Base-by-base conservation (phyloP, 495 filamentous ascomycete species). In the Cenococcum geophilum region DNA sequence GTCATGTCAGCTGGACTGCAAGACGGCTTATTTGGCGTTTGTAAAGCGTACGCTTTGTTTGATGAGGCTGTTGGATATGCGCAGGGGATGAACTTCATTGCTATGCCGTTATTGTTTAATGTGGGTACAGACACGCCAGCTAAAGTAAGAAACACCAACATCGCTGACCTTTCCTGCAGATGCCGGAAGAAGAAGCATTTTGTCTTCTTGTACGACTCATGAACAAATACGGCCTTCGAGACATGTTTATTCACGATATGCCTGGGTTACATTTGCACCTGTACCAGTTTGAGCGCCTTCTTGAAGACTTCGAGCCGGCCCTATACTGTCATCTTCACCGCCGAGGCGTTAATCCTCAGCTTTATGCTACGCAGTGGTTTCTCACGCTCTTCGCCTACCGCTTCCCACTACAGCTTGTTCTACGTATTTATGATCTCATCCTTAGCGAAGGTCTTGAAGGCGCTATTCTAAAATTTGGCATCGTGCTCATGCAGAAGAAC, bases 331-430 rank as follows among this genome's bases (percentile, higher is more conserved):
- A 99, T 75, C 83, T 99, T 45, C 86, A 87, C 62, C 86, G 93
- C 56, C 86, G 89, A 47, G 86, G 88, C 23, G 93, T 97, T 40
- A 86, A 86, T 45, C 90, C 95, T 0, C 87, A 96, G 66, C 78
- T 99, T 9, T 99, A 99, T 71, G 93, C 93, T 47, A 97, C 93
- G 0, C 93, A 97, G 72, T 99, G 93, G 93, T 97, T 97, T 74
- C 83, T 99, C 47, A 99, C 93, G 5, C 81, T 99, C n/a, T 99
- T 99, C 69, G 92, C 93, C 16, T 97, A 99, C 73, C 87, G 95
- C 50, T 99, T 99, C 73, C 93, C 93, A 12, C 79, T 99, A 9
- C 93, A 99, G 70, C 82, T 99, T 1, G 93, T 97, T 21, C 82
- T 99, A 55, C 89, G 93, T 54, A 91, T 99, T 35, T 97, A 97